These are phyloP conservation scores for Dysphania ambrosioides DNA, from an alignment of 148 eudicot species.

Conservation along the genomic window DNA sequence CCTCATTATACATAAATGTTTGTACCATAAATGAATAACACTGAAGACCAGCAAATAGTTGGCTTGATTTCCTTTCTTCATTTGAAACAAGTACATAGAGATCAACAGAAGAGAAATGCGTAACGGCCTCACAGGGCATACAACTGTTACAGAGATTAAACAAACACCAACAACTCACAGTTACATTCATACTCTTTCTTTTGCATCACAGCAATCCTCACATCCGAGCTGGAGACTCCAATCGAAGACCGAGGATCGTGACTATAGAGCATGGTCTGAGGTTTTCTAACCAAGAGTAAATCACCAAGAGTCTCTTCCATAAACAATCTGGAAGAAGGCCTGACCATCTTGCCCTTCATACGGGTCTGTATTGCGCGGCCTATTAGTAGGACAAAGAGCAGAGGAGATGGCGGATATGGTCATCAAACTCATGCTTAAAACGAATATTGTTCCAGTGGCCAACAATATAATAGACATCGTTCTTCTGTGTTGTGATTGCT, in stretches of 20 bases:
- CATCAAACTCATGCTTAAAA: conserved; percentile 33
- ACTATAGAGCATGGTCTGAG: background rate
- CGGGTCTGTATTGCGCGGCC: conserved; percentile 15
- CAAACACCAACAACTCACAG: conserved; percentile 14
- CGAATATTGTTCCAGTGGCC: conserved; percentile 21
- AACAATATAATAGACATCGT: conserved; percentile 7
- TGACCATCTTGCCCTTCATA: conserved; percentile 32
- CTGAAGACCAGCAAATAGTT: background rate
- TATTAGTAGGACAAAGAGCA: conserved; percentile 20
- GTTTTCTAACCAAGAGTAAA: background rate
- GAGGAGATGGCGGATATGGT: conserved; percentile 22
- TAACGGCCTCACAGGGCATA: background rate
- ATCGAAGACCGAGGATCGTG: background rate
- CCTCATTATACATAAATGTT: background rate
- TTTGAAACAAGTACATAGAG: conserved; percentile 5
- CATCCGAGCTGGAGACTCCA: background rate
- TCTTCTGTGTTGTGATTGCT: background rate
- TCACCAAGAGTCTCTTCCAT: conserved; percentile 20
- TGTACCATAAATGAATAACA: background rate
- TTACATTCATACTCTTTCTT: background rate
- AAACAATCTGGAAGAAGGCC: conserved; percentile 27
- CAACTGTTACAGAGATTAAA: background rate
- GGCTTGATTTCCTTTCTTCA: background rate
- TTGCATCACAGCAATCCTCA: background rate
- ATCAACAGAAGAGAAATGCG: background rate